These are phyloP conservation scores for Neonectria magnoliae DNA, from an alignment of 2,329 filamentous ascomycete species.

Conservation along the genomic window DNA sequence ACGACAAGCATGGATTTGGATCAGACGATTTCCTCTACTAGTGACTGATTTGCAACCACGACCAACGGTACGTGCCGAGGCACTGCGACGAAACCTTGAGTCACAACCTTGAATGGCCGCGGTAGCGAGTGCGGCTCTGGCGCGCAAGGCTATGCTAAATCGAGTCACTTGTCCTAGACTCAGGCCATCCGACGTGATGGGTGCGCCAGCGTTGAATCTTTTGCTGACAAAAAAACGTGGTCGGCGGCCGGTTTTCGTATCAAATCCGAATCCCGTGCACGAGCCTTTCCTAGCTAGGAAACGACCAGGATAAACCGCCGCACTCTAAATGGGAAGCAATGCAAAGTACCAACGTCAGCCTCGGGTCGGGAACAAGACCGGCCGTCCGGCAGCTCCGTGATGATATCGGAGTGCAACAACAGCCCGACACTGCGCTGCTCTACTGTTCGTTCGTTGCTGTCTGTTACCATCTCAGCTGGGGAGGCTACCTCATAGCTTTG, in stretches of 20 bases:
- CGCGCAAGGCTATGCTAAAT: slow-evolving; percentile 7
- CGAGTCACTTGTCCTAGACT: slow-evolving; percentile 24
- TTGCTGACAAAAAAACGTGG: slow-evolving; percentile 8
- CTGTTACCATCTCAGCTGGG: not conserved
- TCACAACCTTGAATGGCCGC: not conserved
- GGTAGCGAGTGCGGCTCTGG: slow-evolving; percentile 7
- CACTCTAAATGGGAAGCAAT: not conserved
- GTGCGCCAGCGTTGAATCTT: not conserved
- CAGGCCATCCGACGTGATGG: slow-evolving; percentile 23
- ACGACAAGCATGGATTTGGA: not conserved
- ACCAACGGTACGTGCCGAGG: slow-evolving; percentile 14
- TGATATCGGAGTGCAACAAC: not conserved
- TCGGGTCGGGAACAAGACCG: slow-evolving; percentile 19
- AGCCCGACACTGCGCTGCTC: not conserved
- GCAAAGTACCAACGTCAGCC: slow-evolving; percentile 4
- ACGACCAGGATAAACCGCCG: slow-evolving; percentile 1
- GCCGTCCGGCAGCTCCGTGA: slow-evolving; percentile 10
- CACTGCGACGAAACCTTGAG: not conserved
- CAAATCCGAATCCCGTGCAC: slow-evolving; percentile 29
- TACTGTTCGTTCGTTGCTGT: not conserved
- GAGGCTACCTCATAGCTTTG: not conserved
- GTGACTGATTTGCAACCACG: slow-evolving; percentile 6
- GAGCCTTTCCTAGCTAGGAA: slow-evolving; percentile 7
- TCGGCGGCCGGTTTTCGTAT: slow-evolving; percentile 13
- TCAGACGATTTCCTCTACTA: not conserved